Base-by-base conservation (phyloP, 1,284 basidiomycete species). In the Boletus hoseneyae region DNA sequence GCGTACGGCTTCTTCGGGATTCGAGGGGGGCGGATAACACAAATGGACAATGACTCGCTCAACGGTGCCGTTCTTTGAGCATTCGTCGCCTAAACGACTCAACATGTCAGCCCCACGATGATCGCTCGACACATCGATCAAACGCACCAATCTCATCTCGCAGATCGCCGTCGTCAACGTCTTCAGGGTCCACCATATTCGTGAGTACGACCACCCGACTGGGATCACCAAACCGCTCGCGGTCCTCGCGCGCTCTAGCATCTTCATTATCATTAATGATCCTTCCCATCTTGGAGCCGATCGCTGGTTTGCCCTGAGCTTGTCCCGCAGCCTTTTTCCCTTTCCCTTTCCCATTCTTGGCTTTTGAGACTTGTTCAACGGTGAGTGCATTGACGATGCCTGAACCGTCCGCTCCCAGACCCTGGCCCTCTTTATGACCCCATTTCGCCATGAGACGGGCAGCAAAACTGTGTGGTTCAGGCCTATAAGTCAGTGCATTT, bases 391-490 rank as follows among this genome's bases (percentile, higher is more conserved):
- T 87, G 38, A 93, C 80, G 48, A 97, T 95, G 6, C 94, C 94
- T 11, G 80, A 79, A 3, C 85, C 89, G 54, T 87, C 83, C 0
- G 79, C 85, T 42, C 93, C 94, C 2, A 97, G 78, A 11, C 92
- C 94, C 69, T 93, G 85, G 2, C 94, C 94, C 63, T 93, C 88
- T 63, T 90, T 89, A 69, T 97, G 93, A 0, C 94, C 94, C 89
- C 90, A 96, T 71, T 93, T 95, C 6, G 89, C 86, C 91, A 93
- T 93, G 52, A 90, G 66, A 23, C 87, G 82, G 12, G 83, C 82
- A 16, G 88, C 90, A 60, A 93, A 92, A 8, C 78, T 79, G 47
- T 82, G 80, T 0, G 83, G 79, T 54, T 87, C 80, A 40, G 79
- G 72, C 55, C 86, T 85, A 16, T 50, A n/a, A 49, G 46, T 45